These are phyloP conservation scores for Teratosphaeria nubilosa DNA, from an alignment of 2,329 filamentous ascomycete species.

Conservation along the genomic window DNA sequence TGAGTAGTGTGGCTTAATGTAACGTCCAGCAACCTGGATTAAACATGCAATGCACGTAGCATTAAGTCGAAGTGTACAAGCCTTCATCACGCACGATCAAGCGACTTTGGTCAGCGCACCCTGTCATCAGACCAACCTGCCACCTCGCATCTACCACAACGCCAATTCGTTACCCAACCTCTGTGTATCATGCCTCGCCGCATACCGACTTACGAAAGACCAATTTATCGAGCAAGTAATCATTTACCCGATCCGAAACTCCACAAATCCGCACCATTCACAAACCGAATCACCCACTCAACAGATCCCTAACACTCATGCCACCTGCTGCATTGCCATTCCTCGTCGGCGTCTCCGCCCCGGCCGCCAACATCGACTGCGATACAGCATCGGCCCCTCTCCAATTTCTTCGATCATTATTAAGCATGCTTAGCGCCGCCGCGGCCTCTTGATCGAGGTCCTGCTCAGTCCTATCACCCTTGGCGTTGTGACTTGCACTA, in stretches of 20 bases:
- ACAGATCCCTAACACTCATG: conserved; percentile 39
- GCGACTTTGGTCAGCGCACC: neutral
- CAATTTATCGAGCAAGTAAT: neutral
- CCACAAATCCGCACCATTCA: neutral
- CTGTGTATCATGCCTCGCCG: neutral
- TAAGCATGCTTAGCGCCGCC: conserved; percentile 78
- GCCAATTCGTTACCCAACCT: neutral
- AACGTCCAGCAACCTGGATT: neutral
- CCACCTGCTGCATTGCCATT: conserved; percentile 6
- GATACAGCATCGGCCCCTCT: conserved; percentile 3
- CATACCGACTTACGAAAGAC: neutral
- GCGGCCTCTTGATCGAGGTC: conserved; percentile 62
- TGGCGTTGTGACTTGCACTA: neutral
- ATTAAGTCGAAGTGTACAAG: neutral
- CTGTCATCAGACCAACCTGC: neutral
- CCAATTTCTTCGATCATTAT: conserved; percentile 57
- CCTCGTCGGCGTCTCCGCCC: conserved; percentile 1
- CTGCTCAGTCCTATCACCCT: conserved; percentile 16
- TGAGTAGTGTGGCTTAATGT: no score
- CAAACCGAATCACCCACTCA: conserved; percentile 21
- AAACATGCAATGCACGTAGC: neutral
- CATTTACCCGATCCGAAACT: neutral
- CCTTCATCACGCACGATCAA: neutral
- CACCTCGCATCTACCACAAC: neutral
- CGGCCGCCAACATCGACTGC: conserved; percentile 2